Percentiles rank a stretch among this genome's conserved stretches.
phyloP scores from a whole-genome alignment of 345 rosid genomes.

The Brassica cretica region DNA sequence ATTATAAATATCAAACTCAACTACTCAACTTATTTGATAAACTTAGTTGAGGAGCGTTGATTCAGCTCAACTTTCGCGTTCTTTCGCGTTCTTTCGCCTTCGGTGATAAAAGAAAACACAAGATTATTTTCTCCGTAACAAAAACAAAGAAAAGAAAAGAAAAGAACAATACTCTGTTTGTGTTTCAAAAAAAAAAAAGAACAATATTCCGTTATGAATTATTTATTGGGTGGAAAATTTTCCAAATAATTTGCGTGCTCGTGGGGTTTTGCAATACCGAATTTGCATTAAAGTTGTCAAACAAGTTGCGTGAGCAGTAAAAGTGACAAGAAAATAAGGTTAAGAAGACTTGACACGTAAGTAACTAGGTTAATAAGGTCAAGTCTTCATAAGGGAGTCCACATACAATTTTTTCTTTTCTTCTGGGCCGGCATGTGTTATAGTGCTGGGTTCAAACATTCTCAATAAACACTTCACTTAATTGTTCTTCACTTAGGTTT shows the following conservation, averaged over 20 bases:
- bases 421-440: too few relatives aligned
- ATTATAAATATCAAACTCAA: too few relatives aligned
- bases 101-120: background rate
- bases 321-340: background rate
- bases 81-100: background rate
- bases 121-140: background rate
- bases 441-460: too few relatives aligned
- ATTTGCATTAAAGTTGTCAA: background rate
- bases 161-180: background rate
- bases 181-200: too few relatives aligned
- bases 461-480: too few relatives aligned
- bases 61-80: background rate
- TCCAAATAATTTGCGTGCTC: conserved; percentile 3
- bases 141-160: background rate
- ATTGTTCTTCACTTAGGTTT: too few relatives aligned
- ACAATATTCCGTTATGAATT: background rate
- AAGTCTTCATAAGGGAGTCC: too few relatives aligned
- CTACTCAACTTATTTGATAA: too few relatives aligned
- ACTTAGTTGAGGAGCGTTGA: background rate
- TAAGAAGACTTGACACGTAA: too few relatives aligned
- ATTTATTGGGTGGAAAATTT: background rate
- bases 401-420: too few relatives aligned
- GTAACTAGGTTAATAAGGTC: too few relatives aligned
- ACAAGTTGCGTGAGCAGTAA: conserved; percentile 1
- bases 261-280: background rate